Evolutionary conservation across 2,329 filamentous ascomycete genomes (phyloP), one percentile per base, ranked within the genome.

Genomic region (Colletotrichum scovillei): DNA sequence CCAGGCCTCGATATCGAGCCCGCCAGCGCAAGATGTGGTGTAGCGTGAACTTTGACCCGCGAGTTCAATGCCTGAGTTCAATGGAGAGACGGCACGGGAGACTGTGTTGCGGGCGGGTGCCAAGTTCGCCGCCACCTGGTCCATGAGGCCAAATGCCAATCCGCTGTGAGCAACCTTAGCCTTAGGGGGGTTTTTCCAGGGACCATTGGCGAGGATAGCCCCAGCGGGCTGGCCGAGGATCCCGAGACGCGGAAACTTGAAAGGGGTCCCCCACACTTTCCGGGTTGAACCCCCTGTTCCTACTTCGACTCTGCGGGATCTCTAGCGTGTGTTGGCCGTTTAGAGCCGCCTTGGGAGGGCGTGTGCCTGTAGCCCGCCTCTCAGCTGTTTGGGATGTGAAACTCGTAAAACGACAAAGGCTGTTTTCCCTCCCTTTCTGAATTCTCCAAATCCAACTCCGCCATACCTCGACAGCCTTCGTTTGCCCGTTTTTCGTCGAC

Each of bases 371-470:
- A 55, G 57, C 55, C 46, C 53, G 71, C 55, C 55, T 62, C 66
- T 74, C 70, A 67, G 62, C 66, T 74, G 73, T 75, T 65, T 74
- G 66, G 73, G 63, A 75, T 74, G 24, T 74, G 73, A 74, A 75
- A 75, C 73, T 67, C 60, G 56, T 52, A 71, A 73, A 71, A 71
- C 71, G 56, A 62, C 71, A 66, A 53, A 73, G 60, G 60, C 67
- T 38, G 59, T 65, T 57, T 62, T 52, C 32, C 19, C 42, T 49
- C 67, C 67, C 67, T 56, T 52, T 53, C 42, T 28, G n/a, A 64
- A 24, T 16, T 28, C 58, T 30, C 35, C 49, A 28, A 65, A n/a
- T 62, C n/a, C 53, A 38, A 42, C 24, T 57, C 57, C 52, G 32
- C 58, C 49, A 46, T 59, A 60, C 49, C 32, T 69, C 55, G 35